A percentile compares a stretch with the other conserved stretches of the same genome.
Evolutionary conservation across 495 filamentous ascomycete species (phyloP).

Genomic region (Xylaria acuta): DNA sequence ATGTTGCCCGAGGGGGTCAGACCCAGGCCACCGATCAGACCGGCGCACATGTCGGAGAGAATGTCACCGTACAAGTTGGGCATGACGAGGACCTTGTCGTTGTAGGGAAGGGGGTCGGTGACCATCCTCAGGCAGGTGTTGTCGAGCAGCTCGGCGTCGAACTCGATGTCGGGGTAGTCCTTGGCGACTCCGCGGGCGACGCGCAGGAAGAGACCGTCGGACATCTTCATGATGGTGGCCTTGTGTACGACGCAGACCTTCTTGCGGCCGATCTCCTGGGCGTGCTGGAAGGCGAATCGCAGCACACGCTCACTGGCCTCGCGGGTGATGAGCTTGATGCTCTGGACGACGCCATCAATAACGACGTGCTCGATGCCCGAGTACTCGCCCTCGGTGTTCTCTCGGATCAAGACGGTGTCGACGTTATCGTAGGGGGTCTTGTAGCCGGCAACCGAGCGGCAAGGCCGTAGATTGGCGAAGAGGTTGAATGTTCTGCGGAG

Average conservation of each 20-base stretch:
- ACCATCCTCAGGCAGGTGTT: slow-evolving; percentile 99
- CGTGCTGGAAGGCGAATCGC: slow-evolving; percentile 96
- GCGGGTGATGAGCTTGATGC: slow-evolving; percentile 97
- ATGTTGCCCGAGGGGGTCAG: slow-evolving; percentile 98
- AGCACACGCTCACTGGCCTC: slow-evolving; percentile 94
- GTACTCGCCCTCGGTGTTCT: slow-evolving; percentile 99
- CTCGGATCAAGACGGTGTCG: slow-evolving; percentile 96
- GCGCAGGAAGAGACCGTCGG: slow-evolving; percentile 94
- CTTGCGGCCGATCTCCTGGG: slow-evolving; percentile 84
- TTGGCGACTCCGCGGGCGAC: slow-evolving; percentile 83
- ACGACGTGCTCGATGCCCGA: slow-evolving; percentile 99
- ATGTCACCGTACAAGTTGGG: slow-evolving; percentile 99
- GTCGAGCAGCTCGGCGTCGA: slow-evolving; percentile 96
- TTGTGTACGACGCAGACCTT: slow-evolving; percentile 99
- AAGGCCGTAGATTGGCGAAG: slow-evolving; percentile 97
- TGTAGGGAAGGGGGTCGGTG: slow-evolving; percentile 91
- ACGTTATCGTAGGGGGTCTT: slow-evolving; percentile 99
- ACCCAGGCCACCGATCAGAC: slow-evolving; percentile 95
- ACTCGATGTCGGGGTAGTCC: slow-evolving; percentile 92
- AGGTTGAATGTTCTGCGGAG: slow-evolving; percentile 99
- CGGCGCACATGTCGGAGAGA: slow-evolving; percentile 98
- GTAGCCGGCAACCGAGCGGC: slow-evolving; percentile 93
- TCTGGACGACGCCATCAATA: slow-evolving; percentile 96
- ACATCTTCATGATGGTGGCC: slow-evolving; percentile 99
- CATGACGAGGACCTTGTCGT: slow-evolving; percentile 99